These are phyloP conservation scores for Rhizopus arrhizus DNA, from an alignment of 371 early-diverging fungal species.

Conservation along the genomic window DNA sequence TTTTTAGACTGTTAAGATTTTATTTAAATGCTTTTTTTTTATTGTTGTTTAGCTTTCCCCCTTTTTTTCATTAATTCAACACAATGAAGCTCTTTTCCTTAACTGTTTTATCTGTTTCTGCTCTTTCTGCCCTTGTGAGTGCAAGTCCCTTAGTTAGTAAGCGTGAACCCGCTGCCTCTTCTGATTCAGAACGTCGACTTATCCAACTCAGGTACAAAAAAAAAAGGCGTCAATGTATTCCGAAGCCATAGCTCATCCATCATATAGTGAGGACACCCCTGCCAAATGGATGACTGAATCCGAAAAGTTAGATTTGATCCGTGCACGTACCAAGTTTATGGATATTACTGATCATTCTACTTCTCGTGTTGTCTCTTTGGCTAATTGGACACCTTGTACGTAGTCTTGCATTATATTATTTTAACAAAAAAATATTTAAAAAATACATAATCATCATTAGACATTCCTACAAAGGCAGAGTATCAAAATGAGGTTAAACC, in stretches of 20 bases:
- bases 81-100: constrained; percentile 27
- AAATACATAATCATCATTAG: constrained; percentile 18
- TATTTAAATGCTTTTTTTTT: not conserved
- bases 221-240: not conserved
- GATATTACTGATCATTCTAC: constrained; percentile 81
- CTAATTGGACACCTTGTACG: constrained; percentile 36
- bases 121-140: constrained; percentile 23
- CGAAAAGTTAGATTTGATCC: constrained; percentile 69
- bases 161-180: constrained; percentile 23
- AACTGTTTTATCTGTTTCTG: constrained; percentile 34
- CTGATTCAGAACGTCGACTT: constrained; percentile 37
- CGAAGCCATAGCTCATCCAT: not conserved
- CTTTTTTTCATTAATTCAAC: constrained; percentile 1
- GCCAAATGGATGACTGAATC: constrained; percentile 66
- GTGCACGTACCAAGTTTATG: constrained; percentile 74
- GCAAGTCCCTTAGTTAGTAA: constrained; percentile 41
- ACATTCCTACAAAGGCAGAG: constrained; percentile 43
- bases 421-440: not conserved
- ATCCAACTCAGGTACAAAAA: constrained; percentile 35
- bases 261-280: constrained; percentile 43
- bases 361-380: constrained; percentile 7
- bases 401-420: not conserved
- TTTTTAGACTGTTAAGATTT: not conserved
- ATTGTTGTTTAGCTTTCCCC: constrained; percentile 1
- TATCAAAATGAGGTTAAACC: constrained; percentile 59